Evolutionary conservation across 257 asterid genomes (phyloP).

Genomic region (Avicennia marina): DNA sequence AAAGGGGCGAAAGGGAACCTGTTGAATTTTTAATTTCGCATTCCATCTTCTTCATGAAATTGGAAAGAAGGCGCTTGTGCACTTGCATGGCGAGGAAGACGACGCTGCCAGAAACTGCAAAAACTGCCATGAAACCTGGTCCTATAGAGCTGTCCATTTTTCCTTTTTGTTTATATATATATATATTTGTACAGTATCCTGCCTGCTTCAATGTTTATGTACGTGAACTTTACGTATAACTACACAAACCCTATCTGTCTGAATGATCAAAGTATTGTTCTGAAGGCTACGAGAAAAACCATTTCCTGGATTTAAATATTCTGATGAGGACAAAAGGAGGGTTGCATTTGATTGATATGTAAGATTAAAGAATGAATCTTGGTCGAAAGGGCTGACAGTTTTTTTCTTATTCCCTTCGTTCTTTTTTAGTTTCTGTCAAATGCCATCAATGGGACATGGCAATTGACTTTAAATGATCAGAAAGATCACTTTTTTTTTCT

Average conservation of each 20-base stretch:
- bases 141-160: conserved; percentile 53
- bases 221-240: too few species aligned
- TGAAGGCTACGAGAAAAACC: conserved; percentile 25
- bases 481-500: not conserved
- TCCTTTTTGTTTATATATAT: not conserved
- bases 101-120: conserved; percentile 87
- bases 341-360: conserved; percentile 21
- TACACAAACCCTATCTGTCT: not conserved
- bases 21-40: conserved; percentile 37
- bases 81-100: conserved; percentile 70
- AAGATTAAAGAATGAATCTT: not conserved
- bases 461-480: conserved; percentile 7
- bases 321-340: conserved; percentile 19
- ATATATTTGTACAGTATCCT: too few species aligned
- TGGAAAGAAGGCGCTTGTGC: conserved; percentile 77
- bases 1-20: conserved; percentile 17
- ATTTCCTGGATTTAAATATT: conserved; percentile 28
- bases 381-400: not conserved
- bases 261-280: not conserved
- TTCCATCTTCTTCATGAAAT: conserved; percentile 78
- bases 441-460: conserved; percentile 11
- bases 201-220: too few species aligned
- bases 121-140: conserved; percentile 70
- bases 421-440: not conserved
- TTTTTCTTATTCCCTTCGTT: not conserved